A percentile compares a stretch with the other conserved stretches of the same genome.
Evolutionary conservation across 768 basidiomycete species (phyloP).

Genomic region (Auricularia heimuer): DNA sequence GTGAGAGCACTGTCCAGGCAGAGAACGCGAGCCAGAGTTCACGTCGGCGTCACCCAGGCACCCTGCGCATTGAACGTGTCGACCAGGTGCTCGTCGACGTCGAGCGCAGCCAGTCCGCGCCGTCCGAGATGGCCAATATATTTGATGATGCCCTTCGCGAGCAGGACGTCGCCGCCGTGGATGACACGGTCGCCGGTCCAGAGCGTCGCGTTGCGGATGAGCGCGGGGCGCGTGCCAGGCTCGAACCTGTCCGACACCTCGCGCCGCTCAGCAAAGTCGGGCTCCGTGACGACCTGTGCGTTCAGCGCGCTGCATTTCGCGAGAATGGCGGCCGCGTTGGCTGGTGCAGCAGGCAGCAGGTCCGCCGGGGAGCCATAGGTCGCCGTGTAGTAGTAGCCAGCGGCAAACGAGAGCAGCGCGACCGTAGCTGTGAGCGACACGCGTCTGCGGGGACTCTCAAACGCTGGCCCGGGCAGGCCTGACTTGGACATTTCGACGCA

Average conservation of each 20-base stretch:
- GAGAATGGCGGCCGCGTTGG: not conserved
- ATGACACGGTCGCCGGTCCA: constrained; percentile 83
- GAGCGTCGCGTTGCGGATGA: constrained; percentile 67
- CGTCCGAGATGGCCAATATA: constrained; percentile 35
- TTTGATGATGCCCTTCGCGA: constrained; percentile 62
- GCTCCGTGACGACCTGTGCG: not conserved
- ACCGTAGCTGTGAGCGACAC: too few species aligned
- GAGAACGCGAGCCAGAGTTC: constrained; percentile 5
- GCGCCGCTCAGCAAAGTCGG: constrained; percentile 6
- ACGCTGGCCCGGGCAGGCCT: too few species aligned
- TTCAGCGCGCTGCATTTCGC: not conserved
- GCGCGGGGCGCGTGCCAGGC: constrained; percentile 43
- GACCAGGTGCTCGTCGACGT: constrained; percentile 26
- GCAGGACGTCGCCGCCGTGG: constrained; percentile 51
- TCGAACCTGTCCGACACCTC: constrained; percentile 54
- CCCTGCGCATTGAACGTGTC: constrained; percentile 53
- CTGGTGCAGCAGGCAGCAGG: not conserved
- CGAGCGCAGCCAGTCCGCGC: constrained; percentile 12
- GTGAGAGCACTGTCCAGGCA: not conserved
- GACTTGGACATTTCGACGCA: too few species aligned
- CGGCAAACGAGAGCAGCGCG: not conserved
- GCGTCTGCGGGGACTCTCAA: too few species aligned
- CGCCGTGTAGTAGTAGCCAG: not conserved
- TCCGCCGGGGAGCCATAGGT: not conserved
- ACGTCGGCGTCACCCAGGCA: constrained; percentile 75